Conservation (phyloP, 371 early-diverging fungal species). For the Circinella umbellata region DNA sequence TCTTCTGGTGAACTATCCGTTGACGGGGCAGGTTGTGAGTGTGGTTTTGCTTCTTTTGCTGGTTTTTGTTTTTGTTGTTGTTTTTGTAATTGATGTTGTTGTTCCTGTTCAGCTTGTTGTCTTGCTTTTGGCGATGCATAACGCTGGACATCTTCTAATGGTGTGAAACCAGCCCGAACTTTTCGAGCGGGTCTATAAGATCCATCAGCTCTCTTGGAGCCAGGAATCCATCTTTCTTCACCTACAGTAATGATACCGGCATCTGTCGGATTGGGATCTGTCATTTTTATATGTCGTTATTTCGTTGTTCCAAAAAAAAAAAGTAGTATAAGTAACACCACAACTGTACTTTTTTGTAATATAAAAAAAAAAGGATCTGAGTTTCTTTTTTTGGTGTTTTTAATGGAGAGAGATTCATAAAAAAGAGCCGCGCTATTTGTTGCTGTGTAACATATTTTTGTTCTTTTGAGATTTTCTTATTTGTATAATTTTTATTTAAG, state of each 20-base stretch:
- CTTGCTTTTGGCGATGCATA: constrained; percentile 59
- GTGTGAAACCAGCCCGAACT: constrained; percentile 71
- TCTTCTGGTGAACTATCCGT: constrained; percentile 20
- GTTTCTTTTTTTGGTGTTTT: no score
- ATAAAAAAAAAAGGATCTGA: no score
- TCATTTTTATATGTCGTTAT: constrained; percentile 29
- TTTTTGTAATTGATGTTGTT: constrained; percentile 17
- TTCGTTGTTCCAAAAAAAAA: no score
- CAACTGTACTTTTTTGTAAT: no score
- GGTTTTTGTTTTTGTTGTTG: constrained; percentile 27
- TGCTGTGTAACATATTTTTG: background rate
- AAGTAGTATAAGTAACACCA: no score
- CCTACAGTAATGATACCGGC: constrained; percentile 57
- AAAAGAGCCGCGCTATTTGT: no score
- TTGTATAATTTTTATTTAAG: constrained; percentile 6
- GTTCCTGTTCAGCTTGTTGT: constrained; percentile 24
- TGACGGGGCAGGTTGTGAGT: constrained; percentile 13
- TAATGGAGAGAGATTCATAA: no score
- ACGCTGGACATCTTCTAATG: constrained; percentile 65
- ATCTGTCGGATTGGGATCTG: constrained; percentile 61
- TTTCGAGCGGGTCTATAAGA: constrained; percentile 69
- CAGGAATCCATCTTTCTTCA: constrained; percentile 58
- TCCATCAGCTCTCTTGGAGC: constrained; percentile 76
- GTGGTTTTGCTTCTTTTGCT: constrained; percentile 20
- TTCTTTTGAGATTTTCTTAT: background rate